A percentile compares a stretch with the other conserved stretches of the same genome.
Conservation (phyloP, 768 basidiomycete genomes). For the Cystobasidium tubakii region DNA sequence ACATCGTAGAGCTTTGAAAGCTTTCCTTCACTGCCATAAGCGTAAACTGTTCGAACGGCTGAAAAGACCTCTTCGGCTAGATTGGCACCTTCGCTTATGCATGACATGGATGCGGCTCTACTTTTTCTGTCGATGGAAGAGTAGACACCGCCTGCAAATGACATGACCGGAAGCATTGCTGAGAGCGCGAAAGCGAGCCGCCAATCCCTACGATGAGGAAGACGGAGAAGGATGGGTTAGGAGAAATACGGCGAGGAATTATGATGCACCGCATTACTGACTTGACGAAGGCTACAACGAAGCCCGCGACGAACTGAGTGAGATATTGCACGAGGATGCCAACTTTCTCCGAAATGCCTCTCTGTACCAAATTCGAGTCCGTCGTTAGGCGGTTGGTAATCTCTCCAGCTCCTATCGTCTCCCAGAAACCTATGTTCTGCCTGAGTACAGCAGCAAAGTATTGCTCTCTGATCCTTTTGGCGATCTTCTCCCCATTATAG, state of each 20-base stretch:
- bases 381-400: constrained; percentile 72
- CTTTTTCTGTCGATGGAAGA: constrained; percentile 54
- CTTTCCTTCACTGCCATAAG: constrained; percentile 71
- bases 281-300: constrained; percentile 20
- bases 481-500: constrained; percentile 62
- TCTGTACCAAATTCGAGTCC: constrained; percentile 68
- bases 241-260: constrained; percentile 57
- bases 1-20: constrained; percentile 64
- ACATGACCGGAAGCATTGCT: constrained; percentile 65
- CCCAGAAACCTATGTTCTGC: constrained; percentile 71
- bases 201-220: constrained; percentile 56
- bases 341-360: constrained; percentile 88
- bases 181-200: constrained; percentile 75
- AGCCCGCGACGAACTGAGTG: neutral
- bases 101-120: constrained; percentile 57
- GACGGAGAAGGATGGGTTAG: constrained; percentile 67
- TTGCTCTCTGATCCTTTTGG: constrained; percentile 73
- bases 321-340: constrained; percentile 50
- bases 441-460: constrained; percentile 71
- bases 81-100: constrained; percentile 70
- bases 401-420: constrained; percentile 84
- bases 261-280: neutral
- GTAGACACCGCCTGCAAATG: constrained; percentile 66
- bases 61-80: constrained; percentile 90
- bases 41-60: constrained; percentile 79